Percentiles rank a stretch among this genome's conserved stretches.
Conservation (phyloP, 164 flowering plant genomes). For the Magnolia sinica region DNA sequence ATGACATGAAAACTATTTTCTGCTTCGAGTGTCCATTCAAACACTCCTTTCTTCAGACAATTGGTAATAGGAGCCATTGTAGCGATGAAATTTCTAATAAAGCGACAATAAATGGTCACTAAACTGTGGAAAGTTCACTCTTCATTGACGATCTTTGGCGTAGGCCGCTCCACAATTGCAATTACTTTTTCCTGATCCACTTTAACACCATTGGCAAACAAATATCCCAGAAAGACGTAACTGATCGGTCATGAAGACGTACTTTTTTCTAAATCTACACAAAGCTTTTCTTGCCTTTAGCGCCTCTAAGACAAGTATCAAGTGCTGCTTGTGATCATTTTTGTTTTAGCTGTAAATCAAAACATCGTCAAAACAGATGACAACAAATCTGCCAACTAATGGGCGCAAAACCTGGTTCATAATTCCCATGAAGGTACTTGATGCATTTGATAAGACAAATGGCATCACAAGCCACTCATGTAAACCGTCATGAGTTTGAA, state of each 20-base stretch:
- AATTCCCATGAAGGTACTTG: neutral
- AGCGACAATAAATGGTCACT: constrained; percentile 4
- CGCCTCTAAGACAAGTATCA: neutral
- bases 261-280: neutral
- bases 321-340: neutral
- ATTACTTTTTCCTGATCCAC: constrained; percentile 8
- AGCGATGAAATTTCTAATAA: constrained; percentile 8
- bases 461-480: neutral
- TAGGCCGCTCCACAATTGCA: constrained; percentile 3
- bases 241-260: neutral
- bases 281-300: neutral
- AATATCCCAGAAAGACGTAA: constrained; percentile 2
- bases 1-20: too few relatives aligned
- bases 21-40: neutral
- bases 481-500: neutral
- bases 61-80: neutral
- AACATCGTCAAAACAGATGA: neutral
- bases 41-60: neutral
- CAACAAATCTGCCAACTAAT: constrained; percentile 1
- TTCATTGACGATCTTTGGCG: neutral
- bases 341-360: neutral
- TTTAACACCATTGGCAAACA: neutral
- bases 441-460: neutral
- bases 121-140: constrained; percentile 12
- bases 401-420: neutral